Evolutionary conservation across 345 rosid genomes (phyloP).

Genomic region (Syzygium aromaticum): DNA sequence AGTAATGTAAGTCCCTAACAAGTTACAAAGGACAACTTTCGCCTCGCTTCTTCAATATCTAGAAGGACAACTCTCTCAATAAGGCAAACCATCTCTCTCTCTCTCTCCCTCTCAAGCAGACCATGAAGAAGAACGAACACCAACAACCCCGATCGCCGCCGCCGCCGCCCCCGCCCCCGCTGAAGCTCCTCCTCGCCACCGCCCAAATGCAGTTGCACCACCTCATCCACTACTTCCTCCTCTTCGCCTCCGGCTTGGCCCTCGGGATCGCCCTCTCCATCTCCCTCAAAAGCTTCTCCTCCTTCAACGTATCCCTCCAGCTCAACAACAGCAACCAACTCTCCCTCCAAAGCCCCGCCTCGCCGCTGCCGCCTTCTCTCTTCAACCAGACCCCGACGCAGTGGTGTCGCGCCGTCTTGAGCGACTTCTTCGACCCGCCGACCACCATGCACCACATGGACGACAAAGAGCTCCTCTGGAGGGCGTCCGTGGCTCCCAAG

Average conservation of each 20-base stretch:
- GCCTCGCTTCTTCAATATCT: background rate
- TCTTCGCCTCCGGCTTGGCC: slow-evolving; percentile 37
- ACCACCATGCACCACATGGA: slow-evolving; percentile 46
- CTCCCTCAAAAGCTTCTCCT: slow-evolving; percentile 16
- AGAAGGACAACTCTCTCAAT: background rate
- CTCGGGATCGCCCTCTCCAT: slow-evolving; percentile 22
- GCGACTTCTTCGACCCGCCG: slow-evolving; percentile 19
- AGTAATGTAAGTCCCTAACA: background rate
- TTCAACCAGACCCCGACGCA: background rate
- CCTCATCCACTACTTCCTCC: slow-evolving; percentile 21
- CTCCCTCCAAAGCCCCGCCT: background rate
- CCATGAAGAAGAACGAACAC: background rate
- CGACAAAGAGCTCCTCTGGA: slow-evolving; percentile 46
- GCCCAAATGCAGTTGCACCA: slow-evolving; percentile 19
- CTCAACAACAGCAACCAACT: background rate
- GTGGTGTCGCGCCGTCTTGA: background rate
- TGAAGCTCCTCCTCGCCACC: background rate
- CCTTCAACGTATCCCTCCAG: slow-evolving; percentile 25
- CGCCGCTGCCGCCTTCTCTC: background rate
- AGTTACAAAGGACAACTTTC: background rate
- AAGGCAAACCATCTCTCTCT: background rate
- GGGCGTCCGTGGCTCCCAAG: slow-evolving; percentile 46
- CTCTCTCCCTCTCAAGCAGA: background rate
- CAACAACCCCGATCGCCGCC: background rate
- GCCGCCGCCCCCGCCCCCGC: background rate